A percentile compares a stretch with the other conserved stretches of the same genome.
Evolutionary conservation across 2,329 filamentous ascomycete genomes (phyloP).

Genomic region (Cephalotrichum gorgonifer): DNA sequence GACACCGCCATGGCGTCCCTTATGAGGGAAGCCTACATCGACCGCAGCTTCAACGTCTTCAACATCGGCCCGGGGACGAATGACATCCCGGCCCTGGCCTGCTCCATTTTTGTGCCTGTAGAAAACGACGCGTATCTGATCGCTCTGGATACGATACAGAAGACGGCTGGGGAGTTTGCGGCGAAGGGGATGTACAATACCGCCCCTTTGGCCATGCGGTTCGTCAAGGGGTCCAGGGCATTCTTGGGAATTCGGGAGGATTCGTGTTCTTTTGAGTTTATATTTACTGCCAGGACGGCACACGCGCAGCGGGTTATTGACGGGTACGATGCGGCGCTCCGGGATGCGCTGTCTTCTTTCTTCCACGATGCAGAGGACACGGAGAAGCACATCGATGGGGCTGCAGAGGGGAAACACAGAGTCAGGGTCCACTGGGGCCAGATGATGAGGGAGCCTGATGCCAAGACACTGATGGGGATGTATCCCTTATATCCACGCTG

Average conservation of each 20-base stretch:
- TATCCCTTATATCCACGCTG: conserved; percentile 1
- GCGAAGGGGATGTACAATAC: conserved; percentile 1
- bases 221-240: conserved; percentile 1
- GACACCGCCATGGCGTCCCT: not conserved
- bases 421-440: conserved; percentile 6
- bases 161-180: not conserved
- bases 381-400: not conserved
- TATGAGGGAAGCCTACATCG: conserved; percentile 1
- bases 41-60: conserved; percentile 6
- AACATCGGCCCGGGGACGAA: conserved; percentile 5
- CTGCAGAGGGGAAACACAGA: not conserved
- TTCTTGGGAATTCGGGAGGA: conserved; percentile 3
- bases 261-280: conserved; percentile 6
- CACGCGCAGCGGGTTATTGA: conserved; percentile 4
- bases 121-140: not conserved
- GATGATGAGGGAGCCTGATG: conserved; percentile 4
- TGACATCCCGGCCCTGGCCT: conserved; percentile 2
- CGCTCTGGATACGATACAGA: not conserved
- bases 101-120: conserved; percentile 4
- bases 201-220: not conserved
- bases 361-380: not conserved
- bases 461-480: conserved; percentile 1
- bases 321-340: conserved; percentile 2
- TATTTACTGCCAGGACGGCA: conserved; percentile 3
- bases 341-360: not conserved